Conservation (phyloP, 768 basidiomycete genomes). For the Hericium rajendrae region DNA sequence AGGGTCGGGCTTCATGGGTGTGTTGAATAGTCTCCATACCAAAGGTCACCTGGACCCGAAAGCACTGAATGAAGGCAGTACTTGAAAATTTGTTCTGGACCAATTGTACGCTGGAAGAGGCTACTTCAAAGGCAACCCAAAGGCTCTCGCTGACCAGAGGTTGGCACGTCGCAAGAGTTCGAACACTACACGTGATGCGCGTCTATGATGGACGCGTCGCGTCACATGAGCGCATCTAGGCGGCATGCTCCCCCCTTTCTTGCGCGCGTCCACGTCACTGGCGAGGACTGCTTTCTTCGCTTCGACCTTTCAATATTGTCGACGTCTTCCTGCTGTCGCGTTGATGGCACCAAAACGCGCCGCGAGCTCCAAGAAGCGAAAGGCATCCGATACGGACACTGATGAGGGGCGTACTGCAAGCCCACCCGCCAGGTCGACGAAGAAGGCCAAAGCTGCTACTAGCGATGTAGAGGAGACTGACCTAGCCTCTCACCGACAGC, state of each 20-base stretch:
- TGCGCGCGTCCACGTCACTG: background rate
- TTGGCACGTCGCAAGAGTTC: too few species aligned
- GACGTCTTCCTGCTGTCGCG: background rate
- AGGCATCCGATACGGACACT: slow-evolving; percentile 1
- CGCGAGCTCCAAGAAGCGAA: slow-evolving; percentile 7
- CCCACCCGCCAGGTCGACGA: background rate
- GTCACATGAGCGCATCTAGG: background rate
- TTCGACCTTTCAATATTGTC: background rate
- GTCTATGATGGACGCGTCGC: background rate
- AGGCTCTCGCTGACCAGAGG: too few species aligned
- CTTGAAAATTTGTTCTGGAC: background rate
- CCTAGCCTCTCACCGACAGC: slow-evolving; percentile 39
- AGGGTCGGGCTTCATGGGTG: background rate
- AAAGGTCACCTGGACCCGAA: background rate
- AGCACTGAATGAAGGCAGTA: background rate
- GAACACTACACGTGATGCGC: background rate
- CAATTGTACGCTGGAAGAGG: too few species aligned
- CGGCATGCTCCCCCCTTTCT: background rate
- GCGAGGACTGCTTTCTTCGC: background rate
- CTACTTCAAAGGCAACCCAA: too few species aligned
- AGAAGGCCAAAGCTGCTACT: slow-evolving; percentile 6
- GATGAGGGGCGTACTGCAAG: background rate
- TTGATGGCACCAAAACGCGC: slow-evolving; percentile 7
- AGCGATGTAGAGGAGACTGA: background rate
- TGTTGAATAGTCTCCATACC: background rate